Base-by-base conservation (phyloP, 768 basidiomycete species). In the Tulasnella calospora region DNA sequence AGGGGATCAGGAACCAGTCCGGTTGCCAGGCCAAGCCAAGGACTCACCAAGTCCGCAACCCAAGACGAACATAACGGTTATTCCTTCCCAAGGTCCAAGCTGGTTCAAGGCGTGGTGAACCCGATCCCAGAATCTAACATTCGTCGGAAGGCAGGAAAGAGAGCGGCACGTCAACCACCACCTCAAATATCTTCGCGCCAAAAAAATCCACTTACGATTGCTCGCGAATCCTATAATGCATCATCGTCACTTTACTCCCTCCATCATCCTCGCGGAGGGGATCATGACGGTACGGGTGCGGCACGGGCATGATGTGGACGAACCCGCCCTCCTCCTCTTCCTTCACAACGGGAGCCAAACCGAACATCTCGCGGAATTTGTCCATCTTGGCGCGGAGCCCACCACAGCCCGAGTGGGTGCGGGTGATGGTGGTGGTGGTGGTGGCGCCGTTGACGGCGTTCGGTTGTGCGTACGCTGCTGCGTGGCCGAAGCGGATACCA, bases 31-130 rank as follows among this genome's bases (percentile, higher is more conserved):
- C 36, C 44, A 74, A 46, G 35, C 33, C 21, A 30, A 35, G n/a
- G 55, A n/a, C 57, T 67, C 71, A 47, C 57, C 57, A 21, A 41
- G 71, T 70, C 67, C 78, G 47, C 47, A 73, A 89, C 93, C 94
- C 23, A 95, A 88, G 78, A 95, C 93, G 79, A 95, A 95, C 4
- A 94, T 90, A 21, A 95, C 90, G 13, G 90, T 90, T 73, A 92
- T 87, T 73, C 93, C 93, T 84, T 95, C 94, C 93, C 94, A 94
- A 27, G 89, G 89, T 17, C 93, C 92, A 21, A 95, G 89, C 10
- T 88, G 83, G 86, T 89, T 89, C 76, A 94, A 84, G 2, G 93
- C 91, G 76, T 84, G 85, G 81, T 91, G 89, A 80, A 94, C 84
- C 70, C 94, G 90, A 69, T 83, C 61, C 27, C 61, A 27, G 61